phyloP scores from a whole-genome alignment of 73 alveolate species.

The Paramecium bursaria region DNA sequence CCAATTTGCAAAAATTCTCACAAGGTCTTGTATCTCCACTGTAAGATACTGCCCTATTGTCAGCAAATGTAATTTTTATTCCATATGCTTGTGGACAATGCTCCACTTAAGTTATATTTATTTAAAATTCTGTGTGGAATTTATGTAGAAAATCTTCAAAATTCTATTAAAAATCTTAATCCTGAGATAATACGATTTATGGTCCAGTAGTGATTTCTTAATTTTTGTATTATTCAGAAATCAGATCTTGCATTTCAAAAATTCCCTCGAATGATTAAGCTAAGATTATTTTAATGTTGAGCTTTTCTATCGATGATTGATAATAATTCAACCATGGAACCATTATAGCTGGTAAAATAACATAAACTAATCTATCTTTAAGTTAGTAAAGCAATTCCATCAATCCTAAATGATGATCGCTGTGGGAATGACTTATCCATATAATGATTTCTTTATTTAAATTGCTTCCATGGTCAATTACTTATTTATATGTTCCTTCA shows the following conservation, averaged over 20 bases:
- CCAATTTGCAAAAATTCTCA: constrained; percentile 83
- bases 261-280: constrained; percentile 38
- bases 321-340: constrained; percentile 80
- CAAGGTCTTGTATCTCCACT: constrained; percentile 98
- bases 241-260: constrained; percentile 10
- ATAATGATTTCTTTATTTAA: constrained; percentile 79
- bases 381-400: constrained; percentile 82
- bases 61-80: constrained; percentile 78
- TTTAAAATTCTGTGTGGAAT: constrained; percentile 13
- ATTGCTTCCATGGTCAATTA: constrained; percentile 66
- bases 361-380: constrained; percentile 74
- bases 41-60: constrained; percentile 82
- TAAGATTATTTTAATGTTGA: constrained; percentile 40
- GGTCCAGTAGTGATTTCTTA: constrained; percentile 4
- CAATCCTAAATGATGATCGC: constrained; percentile 97
- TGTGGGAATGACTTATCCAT: constrained; percentile 96
- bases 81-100: constrained; percentile 96
- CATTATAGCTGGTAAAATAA: constrained; percentile 90
- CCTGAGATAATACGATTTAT: not conserved
- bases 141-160: constrained; percentile 23
- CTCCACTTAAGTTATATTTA: constrained; percentile 76
- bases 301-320: constrained; percentile 24
- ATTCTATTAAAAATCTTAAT: constrained; percentile 20
- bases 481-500: constrained; percentile 2
- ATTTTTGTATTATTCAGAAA: not conserved